Base-by-base conservation (phyloP, 257 asterid genomes). In the Capsicum rhomboideum region DNA sequence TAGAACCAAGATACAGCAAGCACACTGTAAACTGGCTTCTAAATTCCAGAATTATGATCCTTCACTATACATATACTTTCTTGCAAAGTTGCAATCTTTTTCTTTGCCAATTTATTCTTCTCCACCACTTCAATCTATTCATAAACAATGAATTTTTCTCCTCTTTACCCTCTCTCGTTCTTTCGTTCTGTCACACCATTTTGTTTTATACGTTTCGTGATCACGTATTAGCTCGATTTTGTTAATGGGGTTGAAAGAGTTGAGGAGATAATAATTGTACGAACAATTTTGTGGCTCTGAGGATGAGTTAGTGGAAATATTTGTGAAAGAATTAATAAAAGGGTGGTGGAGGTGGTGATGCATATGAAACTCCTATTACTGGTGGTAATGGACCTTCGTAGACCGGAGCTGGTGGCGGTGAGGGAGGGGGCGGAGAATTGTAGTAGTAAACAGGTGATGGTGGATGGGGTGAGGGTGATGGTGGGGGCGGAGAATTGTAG, bases 301-400 rank as follows among this genome's bases (percentile, higher is more conserved):
- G 84, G 89, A 87, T 80, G 66, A 86, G 90, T 86, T 86, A 85
- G 93, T 89, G 87, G 88, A 91, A 81, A 84, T 34, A 34, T 82
- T 86, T 89, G 83, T 88, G 80, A 92, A 93, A 90, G 93, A 95
- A 91, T 94, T 91, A 94, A 90, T 94, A 94, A 84, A 83, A 93
- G 88, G 97, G 97, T 26, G 98, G 98, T 42, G 98, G 98, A 0
- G 98, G 98, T 20, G 98, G 98, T 53, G 98, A 94, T 26, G 98
- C 97, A 63, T 94, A 93, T 56, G 97, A 89, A 20, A 93, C 91
- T 55, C 95, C 95, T 16, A 55, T 52, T 16, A 93, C 83, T 1
- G 98, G 98, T 83, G 98, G 97, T 86, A 94, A 82, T 55, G 98
- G 98, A 66, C 97, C 98, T 89, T 91, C 93, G 59, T 92, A 94